These are phyloP conservation scores for Sugiyamaella mastotermitis DNA, from an alignment of 805 yeast genomes.

Conservation along the genomic window DNA sequence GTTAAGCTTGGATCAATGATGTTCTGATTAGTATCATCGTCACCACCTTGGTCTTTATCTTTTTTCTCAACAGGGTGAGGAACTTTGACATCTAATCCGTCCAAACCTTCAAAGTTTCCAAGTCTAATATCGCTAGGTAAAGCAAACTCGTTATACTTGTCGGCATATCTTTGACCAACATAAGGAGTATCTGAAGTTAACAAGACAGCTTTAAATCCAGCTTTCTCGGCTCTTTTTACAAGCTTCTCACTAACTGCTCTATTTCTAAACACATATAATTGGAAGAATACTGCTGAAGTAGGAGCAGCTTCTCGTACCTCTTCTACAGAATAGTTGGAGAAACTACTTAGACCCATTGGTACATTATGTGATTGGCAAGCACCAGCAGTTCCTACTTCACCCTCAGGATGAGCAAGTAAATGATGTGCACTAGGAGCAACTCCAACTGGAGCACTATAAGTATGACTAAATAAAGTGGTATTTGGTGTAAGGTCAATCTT, in stretches of 20 bases:
- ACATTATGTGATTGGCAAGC: constrained; percentile 25
- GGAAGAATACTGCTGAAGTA: constrained; percentile 23
- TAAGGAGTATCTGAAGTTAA: constrained; percentile 54
- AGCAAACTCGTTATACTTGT: constrained; percentile 27
- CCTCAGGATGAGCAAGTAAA: constrained; percentile 25
- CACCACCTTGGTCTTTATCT: constrained; percentile 5
- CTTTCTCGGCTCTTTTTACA: constrained; percentile 24
- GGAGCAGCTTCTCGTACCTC: constrained; percentile 24
- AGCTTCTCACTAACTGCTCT: constrained; percentile 22
- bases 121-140: constrained; percentile 23
- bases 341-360: constrained; percentile 28
- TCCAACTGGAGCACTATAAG: constrained; percentile 27
- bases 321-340: constrained; percentile 22
- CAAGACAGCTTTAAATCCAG: constrained; percentile 38
- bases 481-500: constrained; percentile 21
- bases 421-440: constrained; percentile 32
- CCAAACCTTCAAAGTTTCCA: constrained; percentile 22
- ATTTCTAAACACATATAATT: constrained; percentile 27
- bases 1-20: constrained; percentile 24
- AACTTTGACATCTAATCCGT: constrained; percentile 19
- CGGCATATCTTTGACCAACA: constrained; percentile 49
- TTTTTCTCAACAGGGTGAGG: constrained; percentile 19
- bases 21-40: constrained; percentile 11
- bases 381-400: constrained; percentile 29
- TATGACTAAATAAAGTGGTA: constrained; percentile 22